Evolutionary conservation across 805 yeast species (phyloP), one percentile per base, ranked within the genome.

Genomic region (Wickerhamomyces mucosus): DNA sequence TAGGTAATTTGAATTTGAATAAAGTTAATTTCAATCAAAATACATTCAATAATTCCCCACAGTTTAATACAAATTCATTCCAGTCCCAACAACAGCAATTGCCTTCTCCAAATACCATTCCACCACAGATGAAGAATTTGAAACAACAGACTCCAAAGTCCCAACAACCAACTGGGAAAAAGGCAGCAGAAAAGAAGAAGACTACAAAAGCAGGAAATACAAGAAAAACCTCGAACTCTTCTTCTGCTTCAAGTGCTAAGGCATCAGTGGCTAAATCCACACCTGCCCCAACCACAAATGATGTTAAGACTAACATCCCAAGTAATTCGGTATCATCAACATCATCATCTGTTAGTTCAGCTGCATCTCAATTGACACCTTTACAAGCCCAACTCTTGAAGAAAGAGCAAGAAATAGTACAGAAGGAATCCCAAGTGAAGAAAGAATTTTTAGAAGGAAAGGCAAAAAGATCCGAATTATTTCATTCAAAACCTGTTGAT

Each of bases 391-490:
- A 39, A 31, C 18, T 47, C 13, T 29, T 39, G 25, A 47, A 41
- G 35, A 50, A 44, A 29, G 55, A 50, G 27, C 50, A 44, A 15
- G 55, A 50, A 13, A 15, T 43, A 2, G 30, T 36, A 5, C 14
- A 17, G 4, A 48, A 37, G 29, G 52, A 50, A 15, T 48, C 41
- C 6, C 31, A 32, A 12, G 17, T 22, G 0, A 35, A 34, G 7
- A 46, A 34, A 25, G 29, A 23, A 7, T 42, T 42, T 24, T 35
- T 36, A 12, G 55, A 50, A 8, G 33, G 36, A 18, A 44, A 28
- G 26, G 13, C 20, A 6, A 50, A 39, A 38, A 48, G 55, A 37
- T 8, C 35, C 18, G 48, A 45, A 17, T n/a, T 50, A 13, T 46
- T 40, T 26, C 17, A 29, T 15, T 11, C 36, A 0, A 46, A 38